Conservation (phyloP, 768 basidiomycete genomes). For the Naganishia kalamii region DNA sequence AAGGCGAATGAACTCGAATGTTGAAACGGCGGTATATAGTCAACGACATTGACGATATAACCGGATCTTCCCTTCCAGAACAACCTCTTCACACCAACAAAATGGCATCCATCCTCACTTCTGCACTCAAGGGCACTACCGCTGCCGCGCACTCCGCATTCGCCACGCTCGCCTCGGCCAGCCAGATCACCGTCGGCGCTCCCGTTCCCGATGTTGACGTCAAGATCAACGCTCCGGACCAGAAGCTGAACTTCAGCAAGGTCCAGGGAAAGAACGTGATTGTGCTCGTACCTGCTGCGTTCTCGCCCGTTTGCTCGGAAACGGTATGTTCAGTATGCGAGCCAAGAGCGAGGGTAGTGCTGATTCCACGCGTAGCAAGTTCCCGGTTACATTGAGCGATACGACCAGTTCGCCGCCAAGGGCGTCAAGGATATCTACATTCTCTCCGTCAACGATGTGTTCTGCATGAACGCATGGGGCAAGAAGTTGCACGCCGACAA, state of each 20-base stretch:
- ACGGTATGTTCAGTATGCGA: conserved; percentile 30
- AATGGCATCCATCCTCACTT: conserved; percentile 49
- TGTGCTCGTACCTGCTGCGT: conserved; percentile 66
- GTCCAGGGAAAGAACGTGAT: conserved; percentile 43
- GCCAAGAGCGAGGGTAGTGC: background rate
- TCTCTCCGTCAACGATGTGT: conserved; percentile 71
- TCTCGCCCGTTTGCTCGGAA: conserved; percentile 22
- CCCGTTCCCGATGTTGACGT: conserved; percentile 54
- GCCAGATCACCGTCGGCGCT: conserved; percentile 51
- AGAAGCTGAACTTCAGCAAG: conserved; percentile 42
- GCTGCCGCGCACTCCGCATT: conserved; percentile 56
- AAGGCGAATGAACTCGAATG: no score
- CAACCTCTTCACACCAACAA: background rate
- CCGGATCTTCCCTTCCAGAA: background rate
- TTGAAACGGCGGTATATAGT: no score
- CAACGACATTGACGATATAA: background rate
- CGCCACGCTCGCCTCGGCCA: conserved; percentile 52
- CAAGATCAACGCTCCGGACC: conserved; percentile 57
- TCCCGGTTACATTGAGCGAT: conserved; percentile 59
- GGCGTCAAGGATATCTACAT: conserved; percentile 65
- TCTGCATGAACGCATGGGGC: conserved; percentile 49
- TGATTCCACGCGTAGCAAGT: conserved; percentile 45
- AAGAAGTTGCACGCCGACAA: conserved; percentile 52
- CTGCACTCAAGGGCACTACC: conserved; percentile 52
- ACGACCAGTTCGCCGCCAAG: conserved; percentile 67